Conservation (phyloP, 345 rosid species). For the Eucalyptus pauciflora region DNA sequence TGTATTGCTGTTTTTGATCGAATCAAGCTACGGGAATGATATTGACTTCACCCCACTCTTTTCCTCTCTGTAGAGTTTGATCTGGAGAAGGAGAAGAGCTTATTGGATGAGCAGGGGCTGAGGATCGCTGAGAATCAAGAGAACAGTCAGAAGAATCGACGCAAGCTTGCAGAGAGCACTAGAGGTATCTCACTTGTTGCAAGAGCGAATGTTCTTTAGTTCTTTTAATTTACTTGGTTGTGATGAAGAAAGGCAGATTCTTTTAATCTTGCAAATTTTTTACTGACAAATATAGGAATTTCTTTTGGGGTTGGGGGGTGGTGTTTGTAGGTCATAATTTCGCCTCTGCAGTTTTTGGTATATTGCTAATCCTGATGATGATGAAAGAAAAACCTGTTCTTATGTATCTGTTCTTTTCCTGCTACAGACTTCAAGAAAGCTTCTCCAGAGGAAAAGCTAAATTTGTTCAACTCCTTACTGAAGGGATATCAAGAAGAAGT, state of each 20-base stretch:
- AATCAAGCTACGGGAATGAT: background rate
- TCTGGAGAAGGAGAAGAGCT: constrained; percentile 83
- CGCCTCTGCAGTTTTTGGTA: background rate
- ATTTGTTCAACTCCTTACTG: constrained; percentile 80
- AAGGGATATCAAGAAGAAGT: constrained; percentile 99
- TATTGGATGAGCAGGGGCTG: constrained; percentile 92
- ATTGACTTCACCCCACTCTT: background rate
- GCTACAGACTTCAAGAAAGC: constrained; percentile 93
- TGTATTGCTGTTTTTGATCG: background rate
- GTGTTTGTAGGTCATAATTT: background rate
- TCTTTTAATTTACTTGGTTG: background rate
- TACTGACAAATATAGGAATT: background rate
- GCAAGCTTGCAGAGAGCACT: constrained; percentile 98
- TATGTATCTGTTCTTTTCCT: background rate
- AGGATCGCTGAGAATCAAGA: constrained; percentile 96
- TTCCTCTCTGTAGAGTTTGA: constrained; percentile 47
- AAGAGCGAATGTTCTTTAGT: background rate
- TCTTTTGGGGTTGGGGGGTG: background rate
- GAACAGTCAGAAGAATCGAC: constrained; percentile 84
- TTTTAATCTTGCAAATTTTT: background rate
- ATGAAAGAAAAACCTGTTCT: background rate
- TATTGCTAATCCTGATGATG: background rate
- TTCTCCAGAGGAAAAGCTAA: constrained; percentile 70
- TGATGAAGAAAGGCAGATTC: background rate
- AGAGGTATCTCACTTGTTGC: constrained; percentile 37